These are phyloP conservation scores for Exophiala xenobiotica DNA, from an alignment of 2,329 filamentous ascomycete genomes.

Conservation along the genomic window DNA sequence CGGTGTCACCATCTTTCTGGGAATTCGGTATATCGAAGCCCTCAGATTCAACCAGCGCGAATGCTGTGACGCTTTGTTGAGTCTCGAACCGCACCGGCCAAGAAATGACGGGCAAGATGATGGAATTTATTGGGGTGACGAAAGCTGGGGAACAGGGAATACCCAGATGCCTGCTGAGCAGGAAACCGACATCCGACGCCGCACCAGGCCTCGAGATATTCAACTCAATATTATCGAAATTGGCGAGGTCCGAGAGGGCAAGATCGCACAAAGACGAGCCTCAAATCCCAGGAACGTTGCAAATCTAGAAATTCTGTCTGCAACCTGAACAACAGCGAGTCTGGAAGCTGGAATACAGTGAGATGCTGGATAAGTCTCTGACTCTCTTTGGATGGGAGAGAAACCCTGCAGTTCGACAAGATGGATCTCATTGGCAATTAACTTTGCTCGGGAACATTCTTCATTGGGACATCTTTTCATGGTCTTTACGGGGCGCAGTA, in stretches of 20 bases:
- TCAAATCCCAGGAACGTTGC: slow-evolving; percentile 3
- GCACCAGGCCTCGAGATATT: slow-evolving; percentile 5
- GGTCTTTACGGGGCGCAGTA: slow-evolving; percentile 55
- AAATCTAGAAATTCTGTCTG: background rate
- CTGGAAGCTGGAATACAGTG: background rate
- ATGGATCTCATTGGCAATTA: no score
- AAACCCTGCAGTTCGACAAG: no score
- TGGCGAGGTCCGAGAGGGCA: slow-evolving; percentile 23
- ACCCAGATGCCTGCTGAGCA: background rate
- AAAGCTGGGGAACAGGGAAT: background rate
- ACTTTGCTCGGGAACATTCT: no score
- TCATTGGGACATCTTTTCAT: background rate
- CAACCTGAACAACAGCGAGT: background rate
- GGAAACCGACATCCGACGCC: slow-evolving; percentile 3
- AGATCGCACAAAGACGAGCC: slow-evolving; percentile 23
- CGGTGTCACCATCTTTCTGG: slow-evolving; percentile 11
- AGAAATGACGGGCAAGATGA: background rate
- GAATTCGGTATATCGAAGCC: slow-evolving; percentile 14
- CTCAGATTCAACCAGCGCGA: slow-evolving; percentile 1
- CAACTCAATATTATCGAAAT: slow-evolving; percentile 12
- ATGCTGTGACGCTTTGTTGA: slow-evolving; percentile 3
- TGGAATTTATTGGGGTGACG: background rate
- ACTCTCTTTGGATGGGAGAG: no score
- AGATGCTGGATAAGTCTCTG: no score
- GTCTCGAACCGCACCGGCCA: slow-evolving; percentile 4